These are phyloP conservation scores for Metschnikowia aberdeeniae DNA, from an alignment of 805 yeast genomes.

Conservation along the genomic window DNA sequence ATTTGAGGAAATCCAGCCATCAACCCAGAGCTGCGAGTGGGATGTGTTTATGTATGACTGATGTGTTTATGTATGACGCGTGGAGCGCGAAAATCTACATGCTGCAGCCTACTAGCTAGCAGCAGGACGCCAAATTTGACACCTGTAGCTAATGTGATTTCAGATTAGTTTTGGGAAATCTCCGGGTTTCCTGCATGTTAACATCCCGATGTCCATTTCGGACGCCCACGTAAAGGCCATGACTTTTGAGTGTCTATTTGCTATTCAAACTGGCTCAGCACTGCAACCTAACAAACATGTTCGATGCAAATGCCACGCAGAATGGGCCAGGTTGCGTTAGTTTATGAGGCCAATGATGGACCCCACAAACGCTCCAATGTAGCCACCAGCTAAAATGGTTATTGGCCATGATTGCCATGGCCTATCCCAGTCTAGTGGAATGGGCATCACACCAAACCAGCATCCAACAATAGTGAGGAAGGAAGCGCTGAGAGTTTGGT, in stretches of 20 bases:
- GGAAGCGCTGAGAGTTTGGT: conserved; percentile 26
- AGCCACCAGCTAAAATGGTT: conserved; percentile 76
- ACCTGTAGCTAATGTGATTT: no score
- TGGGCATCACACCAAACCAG: conserved; percentile 91
- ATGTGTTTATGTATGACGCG: not conserved
- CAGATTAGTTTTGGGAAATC: no score
- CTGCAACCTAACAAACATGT: no score
- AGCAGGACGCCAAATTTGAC: no score
- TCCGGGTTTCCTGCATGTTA: no score
- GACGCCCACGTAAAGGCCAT: no score
- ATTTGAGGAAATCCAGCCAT: conserved; percentile 30
- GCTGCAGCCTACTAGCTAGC: not conserved
- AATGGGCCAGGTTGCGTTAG: not conserved
- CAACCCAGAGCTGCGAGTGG: not conserved
- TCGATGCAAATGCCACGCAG: no score
- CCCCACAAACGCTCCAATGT: conserved; percentile 68
- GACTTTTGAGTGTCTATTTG: no score
- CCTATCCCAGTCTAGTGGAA: conserved; percentile 97
- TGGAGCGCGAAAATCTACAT: not conserved
- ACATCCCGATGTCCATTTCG: no score
- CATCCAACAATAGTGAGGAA: conserved; percentile 53
- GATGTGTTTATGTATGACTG: no score
- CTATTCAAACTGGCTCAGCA: no score
- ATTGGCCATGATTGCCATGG: conserved; percentile 97
- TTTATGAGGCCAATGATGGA: conserved; percentile 5